Base-by-base conservation (phyloP, 768 basidiomycete species). In the Lentinula sp. region DNA sequence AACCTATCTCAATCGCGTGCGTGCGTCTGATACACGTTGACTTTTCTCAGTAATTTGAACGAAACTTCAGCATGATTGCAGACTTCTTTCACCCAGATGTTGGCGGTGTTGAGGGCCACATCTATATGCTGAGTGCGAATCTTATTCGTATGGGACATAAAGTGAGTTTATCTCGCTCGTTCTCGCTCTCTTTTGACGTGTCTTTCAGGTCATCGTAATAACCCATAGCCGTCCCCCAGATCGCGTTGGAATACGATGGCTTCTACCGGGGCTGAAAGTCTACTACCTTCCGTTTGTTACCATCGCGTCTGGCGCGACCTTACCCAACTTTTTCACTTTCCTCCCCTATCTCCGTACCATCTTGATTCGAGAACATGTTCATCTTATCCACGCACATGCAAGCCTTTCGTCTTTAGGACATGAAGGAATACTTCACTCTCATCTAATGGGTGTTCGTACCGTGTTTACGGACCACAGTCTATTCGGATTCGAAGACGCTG, bases 381-480 rank as follows among this genome's bases (percentile, higher is more conserved):
- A 91, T 60, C 71, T 99, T 28, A 82, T 98, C 1, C 97, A 99
- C 65, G 92, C 89, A 0, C 97, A 99, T 64, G 97, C 93, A 0
- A 87, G 89, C 59, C 82, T 99, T 3, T 95, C 92, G 2, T 84
- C 93, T 1, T 80, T 98, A 32, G 96, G 89, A 0, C 93, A 97
- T 66, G 97, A 99, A 74, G 95, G 84, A 21, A 89, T 99, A 59
- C 74, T 98, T 16, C 95, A 98, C 64, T 84, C 94, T 0, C 90
- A 94, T 65, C 76, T 93, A 18, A 81, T 98, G 75, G 89, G 91
- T 10, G 80, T 98, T 11, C 85, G 90, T 43, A 94, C 93, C 0
- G 91, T 98, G 9, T 96, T 98, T 71, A 98, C 97, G 0, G 97
- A 99, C 72, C 96, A 99, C 67, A 94, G 91, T 67, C 73, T 99